Base-by-base conservation (phyloP, 2,329 filamentous ascomycete genomes). In the Colletotrichum karsti region DNA sequence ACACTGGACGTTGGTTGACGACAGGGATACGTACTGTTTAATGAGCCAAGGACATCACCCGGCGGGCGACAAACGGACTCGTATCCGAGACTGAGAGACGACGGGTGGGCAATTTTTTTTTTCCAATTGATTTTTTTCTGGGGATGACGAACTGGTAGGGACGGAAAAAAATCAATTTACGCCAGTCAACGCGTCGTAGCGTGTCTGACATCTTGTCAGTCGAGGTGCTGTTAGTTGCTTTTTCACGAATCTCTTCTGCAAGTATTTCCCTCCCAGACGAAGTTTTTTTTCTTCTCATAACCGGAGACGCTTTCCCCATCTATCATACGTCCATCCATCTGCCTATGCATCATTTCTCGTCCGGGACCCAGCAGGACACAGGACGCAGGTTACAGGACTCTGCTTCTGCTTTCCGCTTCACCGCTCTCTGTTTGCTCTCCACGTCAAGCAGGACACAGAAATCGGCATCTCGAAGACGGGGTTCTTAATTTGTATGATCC, bases 221-320 rank as follows among this genome's bases (percentile, higher is more conserved):
- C n/a, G n/a, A n/a, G n/a, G n/a, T n/a, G n/a, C n/a, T n/a, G 9
- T 37, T 35, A 24, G 12, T 55, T 66, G 30, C 56, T 65, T 66
- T 62, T 53, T 12, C 18, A 13, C 33, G 9, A 12, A 13, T 35
- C 18, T 37, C 35, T 53, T 20, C 39, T 10, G 22, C 41, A 15
- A 48, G 30, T 30, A 26, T 20, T 42, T 44, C 18, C 37, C 48
- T n/a, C 22, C 20, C 18, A 9, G 15, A 5, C 22, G 24, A 18
- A 51, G 13, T 44, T 26, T 26, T 39, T 8, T n/a, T n/a, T n/a
- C n/a, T n/a, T n/a, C n/a, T n/a, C n/a, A n/a, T 13, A 42, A 26
- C 46, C 15, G 12, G 26, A 18, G 28, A 18, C 18, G 24, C 15
- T 28, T 50, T 15, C 24, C 22, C 37, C 18, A 24, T 20, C 20